These are phyloP conservation scores for Exophiala calicioides DNA, from an alignment of 2,329 filamentous ascomycete genomes.

Conservation along the genomic window DNA sequence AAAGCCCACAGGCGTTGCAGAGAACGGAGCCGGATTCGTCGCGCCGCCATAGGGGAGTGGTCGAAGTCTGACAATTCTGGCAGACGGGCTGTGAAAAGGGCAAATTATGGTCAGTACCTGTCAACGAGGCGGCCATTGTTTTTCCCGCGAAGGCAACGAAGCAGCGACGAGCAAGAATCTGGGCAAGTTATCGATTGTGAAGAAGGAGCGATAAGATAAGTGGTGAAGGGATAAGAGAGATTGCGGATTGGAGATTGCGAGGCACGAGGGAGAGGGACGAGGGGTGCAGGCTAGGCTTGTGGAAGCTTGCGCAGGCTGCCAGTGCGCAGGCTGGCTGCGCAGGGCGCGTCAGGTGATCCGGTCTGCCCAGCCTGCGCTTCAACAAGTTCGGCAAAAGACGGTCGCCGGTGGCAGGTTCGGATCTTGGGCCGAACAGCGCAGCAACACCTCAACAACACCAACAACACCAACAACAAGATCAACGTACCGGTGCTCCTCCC, in stretches of 20 bases:
- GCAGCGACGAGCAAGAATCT: no score
- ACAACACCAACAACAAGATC: slow-evolving; percentile 21
- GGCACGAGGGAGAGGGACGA: neutral
- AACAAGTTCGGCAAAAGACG: neutral
- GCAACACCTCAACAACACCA: no score
- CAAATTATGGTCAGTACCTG: slow-evolving; percentile 50
- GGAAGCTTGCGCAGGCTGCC: no score
- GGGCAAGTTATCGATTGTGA: slow-evolving; percentile 15
- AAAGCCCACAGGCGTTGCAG: slow-evolving; percentile 97
- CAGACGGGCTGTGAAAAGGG: slow-evolving; percentile 84
- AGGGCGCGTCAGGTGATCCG: no score
- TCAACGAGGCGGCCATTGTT: slow-evolving; percentile 46
- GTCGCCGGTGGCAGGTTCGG: neutral
- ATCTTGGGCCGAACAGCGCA: no score
- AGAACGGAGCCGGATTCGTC: slow-evolving; percentile 94
- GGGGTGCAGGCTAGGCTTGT: no score
- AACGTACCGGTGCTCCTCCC: slow-evolving; percentile 43
- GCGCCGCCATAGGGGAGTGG: slow-evolving; percentile 93
- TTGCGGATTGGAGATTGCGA: slow-evolving; percentile 6
- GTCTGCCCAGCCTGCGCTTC: no score
- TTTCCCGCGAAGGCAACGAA: slow-evolving; percentile 34
- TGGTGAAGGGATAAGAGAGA: neutral
- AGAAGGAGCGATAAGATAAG: slow-evolving; percentile 15
- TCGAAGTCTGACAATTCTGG: slow-evolving; percentile 93
- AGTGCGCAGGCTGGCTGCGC: no score